Percentiles rank a stretch among this genome's conserved stretches.
Conservation (phyloP, 1,139 yeast species). For the Candida sp. region DNA sequence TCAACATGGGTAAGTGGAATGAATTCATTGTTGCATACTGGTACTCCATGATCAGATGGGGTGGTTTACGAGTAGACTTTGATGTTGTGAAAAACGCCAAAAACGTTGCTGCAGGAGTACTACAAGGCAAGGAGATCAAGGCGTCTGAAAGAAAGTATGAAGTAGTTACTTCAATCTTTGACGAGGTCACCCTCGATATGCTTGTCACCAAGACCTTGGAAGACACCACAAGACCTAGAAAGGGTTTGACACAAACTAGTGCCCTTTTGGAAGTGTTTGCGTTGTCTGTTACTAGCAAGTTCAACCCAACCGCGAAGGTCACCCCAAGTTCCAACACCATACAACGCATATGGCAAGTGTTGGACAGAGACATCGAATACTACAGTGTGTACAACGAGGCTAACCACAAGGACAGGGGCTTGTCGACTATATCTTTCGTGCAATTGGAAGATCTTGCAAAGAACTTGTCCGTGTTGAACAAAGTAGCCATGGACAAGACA, state of each 20-base stretch:
- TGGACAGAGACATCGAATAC: background rate
- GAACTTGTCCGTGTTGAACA: slow-evolving; percentile 8
- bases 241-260: background rate
- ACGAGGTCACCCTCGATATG: background rate
- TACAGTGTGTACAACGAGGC: background rate
- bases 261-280: background rate
- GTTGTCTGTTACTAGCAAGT: background rate
- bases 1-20: slow-evolving; percentile 33
- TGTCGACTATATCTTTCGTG: no score
- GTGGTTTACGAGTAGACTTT: slow-evolving; percentile 14
- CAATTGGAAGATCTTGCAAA: slow-evolving; percentile 10
- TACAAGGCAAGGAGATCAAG: background rate
- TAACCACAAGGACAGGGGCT: no score
- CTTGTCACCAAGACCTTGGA: background rate
- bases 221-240: background rate
- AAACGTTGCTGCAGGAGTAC: background rate
- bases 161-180: background rate
- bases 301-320: background rate
- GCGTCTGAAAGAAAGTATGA: background rate
- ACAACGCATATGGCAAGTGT: background rate
- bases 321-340: background rate
- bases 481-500: background rate
- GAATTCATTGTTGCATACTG: slow-evolving; percentile 35
- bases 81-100: background rate
- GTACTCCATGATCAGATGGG: slow-evolving; percentile 38